Base-by-base conservation (phyloP, 331 rosid species). In the Saraca asoca region DNA sequence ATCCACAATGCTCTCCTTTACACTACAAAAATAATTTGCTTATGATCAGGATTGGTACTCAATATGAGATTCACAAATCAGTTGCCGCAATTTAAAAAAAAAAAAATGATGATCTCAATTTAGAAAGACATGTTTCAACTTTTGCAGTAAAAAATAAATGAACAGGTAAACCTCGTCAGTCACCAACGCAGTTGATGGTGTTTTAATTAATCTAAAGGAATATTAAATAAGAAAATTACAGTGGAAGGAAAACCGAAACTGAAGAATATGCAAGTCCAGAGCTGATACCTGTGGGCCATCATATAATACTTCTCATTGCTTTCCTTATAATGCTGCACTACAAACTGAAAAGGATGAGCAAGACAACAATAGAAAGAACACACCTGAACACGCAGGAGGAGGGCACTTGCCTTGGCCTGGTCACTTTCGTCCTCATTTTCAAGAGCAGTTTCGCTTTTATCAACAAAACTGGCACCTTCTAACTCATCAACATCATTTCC, bases 281-380 rank as follows among this genome's bases (percentile, higher is more conserved):
- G 64, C 20, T 0, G 24, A 55, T 83, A 95, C 99, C 97, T 90
- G 83, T 95, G 99, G 59, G 99, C 99, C 99, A 95, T 95, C 93
- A 81, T 29, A 78, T 95, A 95, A 85, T 95, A 90, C 83, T 95
- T 95, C 82, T 95, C 99, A 67, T 95, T 95, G 87, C 99, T 95
- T 77, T 90, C 99, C 95, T 83, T 43, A 76, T 95, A 95, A 82
- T 95, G 99, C 99, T 95, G 97, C 57, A 75, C 76, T 72, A 66
- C 62, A 62, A 80, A 44, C 50, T 24, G 16, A 66, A 76, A 68
- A 19, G 69, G 51, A 67, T 78, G 31, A 69, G 66, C 37, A 9
- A 66, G 39, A 52, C 65, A 80, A 71, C 56, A 39, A 35, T 61
- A 61, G 37, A 56, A 55, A 67, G 72, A 12, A 20, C 43, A 8